Evolutionary conservation across 129 eudicot species (phyloP).

Genomic region (Glebionis coronaria): DNA sequence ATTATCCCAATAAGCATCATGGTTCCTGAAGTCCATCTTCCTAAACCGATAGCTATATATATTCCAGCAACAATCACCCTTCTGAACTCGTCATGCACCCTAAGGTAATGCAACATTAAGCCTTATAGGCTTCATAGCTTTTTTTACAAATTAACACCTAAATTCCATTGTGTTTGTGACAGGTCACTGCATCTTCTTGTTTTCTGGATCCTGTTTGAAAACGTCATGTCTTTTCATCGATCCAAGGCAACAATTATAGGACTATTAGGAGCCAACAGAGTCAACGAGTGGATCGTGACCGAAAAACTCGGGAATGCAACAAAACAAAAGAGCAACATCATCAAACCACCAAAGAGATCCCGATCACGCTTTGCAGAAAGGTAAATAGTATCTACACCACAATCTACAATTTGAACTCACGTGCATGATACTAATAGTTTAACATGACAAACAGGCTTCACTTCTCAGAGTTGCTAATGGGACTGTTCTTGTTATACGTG

Average conservation of each 20-base stretch:
- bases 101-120: conserved; percentile 38
- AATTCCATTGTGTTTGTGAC: conserved; percentile 17
- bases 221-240: conserved; percentile 92
- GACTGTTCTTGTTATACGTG: conserved; percentile 53
- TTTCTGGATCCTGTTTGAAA: conserved; percentile 90
- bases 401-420: neutral
- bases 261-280: conserved; percentile 71
- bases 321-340: conserved; percentile 34
- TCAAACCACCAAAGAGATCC: conserved; percentile 36
- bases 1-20: conserved; percentile 66
- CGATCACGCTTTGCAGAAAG: conserved; percentile 51
- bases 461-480: conserved; percentile 56
- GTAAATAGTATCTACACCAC: conserved; percentile 19
- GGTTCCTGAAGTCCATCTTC: conserved; percentile 77
- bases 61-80: conserved; percentile 73
- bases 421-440: conserved; percentile 9
- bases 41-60: conserved; percentile 60
- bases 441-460: conserved; percentile 49
- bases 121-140: neutral
- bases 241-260: conserved; percentile 83
- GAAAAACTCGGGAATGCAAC: conserved; percentile 70
- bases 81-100: conserved; percentile 63
- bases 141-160: neutral
- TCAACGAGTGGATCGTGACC: conserved; percentile 90
- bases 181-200: conserved; percentile 80